Evolutionary conservation across 176 grass and related monocot genomes (phyloP), one percentile per base, ranked within the genome.

Genomic region (Phragmites australis): DNA sequence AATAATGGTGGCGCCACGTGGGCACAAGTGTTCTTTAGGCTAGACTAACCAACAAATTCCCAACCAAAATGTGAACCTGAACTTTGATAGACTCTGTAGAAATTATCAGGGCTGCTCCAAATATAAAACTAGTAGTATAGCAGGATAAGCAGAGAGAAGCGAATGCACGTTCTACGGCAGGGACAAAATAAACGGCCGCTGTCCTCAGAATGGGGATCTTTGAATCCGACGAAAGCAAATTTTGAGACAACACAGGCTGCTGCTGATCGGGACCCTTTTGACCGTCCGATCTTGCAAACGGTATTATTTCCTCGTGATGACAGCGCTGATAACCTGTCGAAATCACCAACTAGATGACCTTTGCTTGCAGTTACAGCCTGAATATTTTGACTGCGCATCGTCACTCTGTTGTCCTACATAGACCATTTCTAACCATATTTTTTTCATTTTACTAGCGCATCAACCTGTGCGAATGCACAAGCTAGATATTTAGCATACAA

Each of bases 201-300:
- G 72, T 88, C 66, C 48, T 37, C n/a, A 21, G 15, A 51, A 25
- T 41, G 50, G 75, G 70, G 22, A 85, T 89, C 82, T 71, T 89
- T 77, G 82, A 89, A 89, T 62, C 56, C 8, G 40, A 14, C 10
- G 44, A 82, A 85, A 85, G 82, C 65, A 56, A 85, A 72, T 17
- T 75, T 89, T 65, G 82, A 82, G 77, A 57, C 87, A 42, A 59
- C 72, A 72, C 68, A 10, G 8, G 12, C 56, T 31, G 22, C 73
- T 18, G 21, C 9, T 68, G 81, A 81, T 48, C n/a, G 87, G 56
- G n/a, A 50, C 60, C 9, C 47, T 49, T 79, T 81, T 84, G 76
- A 89, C 70, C 47, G 30, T n/a, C 46, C 47, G 68, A 32, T 56
- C 45, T 41, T 62, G 10, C 42, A 4, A 0, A 34, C 27, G 11